Evolutionary conservation across 139 green algal genomes (phyloP).

Genomic region (Coelastrella sp.): DNA sequence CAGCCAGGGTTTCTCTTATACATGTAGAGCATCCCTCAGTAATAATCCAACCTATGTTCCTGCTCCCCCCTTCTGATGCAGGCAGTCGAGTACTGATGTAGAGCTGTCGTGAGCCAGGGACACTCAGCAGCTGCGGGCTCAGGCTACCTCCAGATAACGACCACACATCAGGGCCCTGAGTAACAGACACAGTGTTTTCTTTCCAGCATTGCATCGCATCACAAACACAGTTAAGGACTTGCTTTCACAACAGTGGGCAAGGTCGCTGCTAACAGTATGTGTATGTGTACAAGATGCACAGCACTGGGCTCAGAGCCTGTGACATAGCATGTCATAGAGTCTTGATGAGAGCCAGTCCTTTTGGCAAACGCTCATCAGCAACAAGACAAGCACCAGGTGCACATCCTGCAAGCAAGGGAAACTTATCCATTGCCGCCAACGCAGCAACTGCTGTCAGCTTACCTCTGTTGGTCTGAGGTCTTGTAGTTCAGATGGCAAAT

Average conservation of each 20-base stretch:
- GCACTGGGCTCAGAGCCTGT: too few relatives aligned
- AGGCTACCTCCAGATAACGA: neutral
- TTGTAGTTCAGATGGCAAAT: conserved; percentile 1
- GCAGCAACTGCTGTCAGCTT: neutral
- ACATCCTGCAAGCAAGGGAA: neutral
- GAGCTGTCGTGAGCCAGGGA: neutral
- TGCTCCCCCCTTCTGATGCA: neutral
- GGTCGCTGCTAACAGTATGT: too few relatives aligned
- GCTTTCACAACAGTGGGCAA: neutral
- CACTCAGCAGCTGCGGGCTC: neutral
- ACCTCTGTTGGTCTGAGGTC: neutral
- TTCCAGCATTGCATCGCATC: neutral
- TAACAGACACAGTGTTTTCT: neutral
- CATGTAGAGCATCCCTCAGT: too few relatives aligned
- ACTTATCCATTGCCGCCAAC: neutral
- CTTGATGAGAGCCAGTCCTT: too few relatives aligned
- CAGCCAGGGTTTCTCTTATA: too few relatives aligned
- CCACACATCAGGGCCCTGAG: neutral
- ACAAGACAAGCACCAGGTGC: neutral
- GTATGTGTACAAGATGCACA: too few relatives aligned
- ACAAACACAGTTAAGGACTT: neutral
- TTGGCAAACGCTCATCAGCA: too few relatives aligned
- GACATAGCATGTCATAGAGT: too few relatives aligned
- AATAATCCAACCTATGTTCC: too few relatives aligned
- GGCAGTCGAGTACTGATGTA: neutral